These are phyloP conservation scores for Alternaria arborescens DNA, from an alignment of 2,329 filamentous ascomycete genomes.

Conservation along the genomic window DNA sequence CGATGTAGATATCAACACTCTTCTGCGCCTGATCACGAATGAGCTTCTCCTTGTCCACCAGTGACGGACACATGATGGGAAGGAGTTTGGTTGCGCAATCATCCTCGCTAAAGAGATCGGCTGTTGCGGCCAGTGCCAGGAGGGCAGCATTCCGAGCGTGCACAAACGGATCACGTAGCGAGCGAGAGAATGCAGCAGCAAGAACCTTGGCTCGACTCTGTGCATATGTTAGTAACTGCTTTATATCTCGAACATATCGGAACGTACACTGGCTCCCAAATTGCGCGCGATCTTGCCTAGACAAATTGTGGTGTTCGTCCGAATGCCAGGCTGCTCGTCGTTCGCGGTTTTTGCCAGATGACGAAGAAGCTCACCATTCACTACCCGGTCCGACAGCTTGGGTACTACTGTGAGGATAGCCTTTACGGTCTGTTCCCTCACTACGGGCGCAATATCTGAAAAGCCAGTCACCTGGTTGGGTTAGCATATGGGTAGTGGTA, in stretches of 20 bases:
- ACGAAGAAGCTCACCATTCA: conserved; percentile 91
- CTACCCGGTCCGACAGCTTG: conserved; percentile 89
- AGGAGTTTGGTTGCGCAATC: conserved; percentile 86
- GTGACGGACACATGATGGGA: conserved; percentile 80
- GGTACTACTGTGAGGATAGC: conserved; percentile 85
- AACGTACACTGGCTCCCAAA: conserved; percentile 68
- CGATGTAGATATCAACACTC: conserved; percentile 84
- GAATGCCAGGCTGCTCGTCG: conserved; percentile 95
- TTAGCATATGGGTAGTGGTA: conserved; percentile 32
- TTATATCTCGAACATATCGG: too few relatives aligned
- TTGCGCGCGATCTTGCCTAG: conserved; percentile 95
- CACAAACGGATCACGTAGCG: conserved; percentile 90
- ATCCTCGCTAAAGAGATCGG: conserved; percentile 86
- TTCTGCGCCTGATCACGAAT: conserved; percentile 92
- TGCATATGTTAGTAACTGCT: conserved; percentile 18
- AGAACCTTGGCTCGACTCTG: conserved; percentile 87
- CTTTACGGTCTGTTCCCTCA: conserved; percentile 95
- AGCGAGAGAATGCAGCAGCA: conserved; percentile 88
- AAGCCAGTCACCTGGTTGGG: conserved; percentile 81
- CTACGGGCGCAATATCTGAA: conserved; percentile 86
- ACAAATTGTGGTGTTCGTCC: conserved; percentile 98
- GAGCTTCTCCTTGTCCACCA: conserved; percentile 95
- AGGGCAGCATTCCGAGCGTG: conserved; percentile 91
- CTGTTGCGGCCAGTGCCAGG: conserved; percentile 83
- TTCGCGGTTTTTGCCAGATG: conserved; percentile 96